These are phyloP conservation scores for Gaillardinia entomophila DNA, from an alignment of 805 yeast species.

Conservation along the genomic window DNA sequence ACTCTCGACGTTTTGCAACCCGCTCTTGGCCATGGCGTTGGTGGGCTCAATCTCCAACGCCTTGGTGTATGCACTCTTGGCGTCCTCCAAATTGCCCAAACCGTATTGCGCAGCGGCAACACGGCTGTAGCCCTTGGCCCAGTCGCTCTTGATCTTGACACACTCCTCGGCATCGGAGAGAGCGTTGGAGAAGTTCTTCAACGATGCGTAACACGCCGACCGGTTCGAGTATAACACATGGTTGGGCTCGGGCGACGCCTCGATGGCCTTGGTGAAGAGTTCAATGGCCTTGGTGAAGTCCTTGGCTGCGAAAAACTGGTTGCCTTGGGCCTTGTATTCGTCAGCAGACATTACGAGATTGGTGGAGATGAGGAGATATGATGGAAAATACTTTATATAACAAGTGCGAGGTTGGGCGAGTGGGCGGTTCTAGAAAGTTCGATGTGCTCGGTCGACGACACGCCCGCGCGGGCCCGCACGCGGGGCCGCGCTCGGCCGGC, in stretches of 20 bases:
- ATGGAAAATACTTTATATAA: too few species aligned
- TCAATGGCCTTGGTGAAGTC: slow-evolving; percentile 78
- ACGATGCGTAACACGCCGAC: slow-evolving; percentile 84
- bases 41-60: slow-evolving; percentile 76
- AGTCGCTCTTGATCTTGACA: slow-evolving; percentile 69
- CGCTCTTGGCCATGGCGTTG: slow-evolving; percentile 84
- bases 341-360: slow-evolving; percentile 64
- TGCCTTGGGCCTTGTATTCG: slow-evolving; percentile 86
- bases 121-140: slow-evolving; percentile 96
- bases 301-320: slow-evolving; percentile 85
- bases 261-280: slow-evolving; percentile 80
- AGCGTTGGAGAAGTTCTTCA: slow-evolving; percentile 68
- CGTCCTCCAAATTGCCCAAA: slow-evolving; percentile 71
- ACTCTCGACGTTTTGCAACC: slow-evolving; percentile 63
- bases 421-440: background rate
- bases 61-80: slow-evolving; percentile 64
- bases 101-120: slow-evolving; percentile 92
- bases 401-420: background rate
- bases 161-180: slow-evolving; percentile 81
- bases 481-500: too few species aligned
- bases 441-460: too few species aligned
- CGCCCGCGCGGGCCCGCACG: too few species aligned
- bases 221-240: slow-evolving; percentile 92
- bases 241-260: slow-evolving; percentile 72
- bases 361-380: background rate